A percentile compares a stretch with the other conserved stretches of the same genome.
Conservation (phyloP, 208 protist genomes). For the Acanthamoeba sp. region DNA sequence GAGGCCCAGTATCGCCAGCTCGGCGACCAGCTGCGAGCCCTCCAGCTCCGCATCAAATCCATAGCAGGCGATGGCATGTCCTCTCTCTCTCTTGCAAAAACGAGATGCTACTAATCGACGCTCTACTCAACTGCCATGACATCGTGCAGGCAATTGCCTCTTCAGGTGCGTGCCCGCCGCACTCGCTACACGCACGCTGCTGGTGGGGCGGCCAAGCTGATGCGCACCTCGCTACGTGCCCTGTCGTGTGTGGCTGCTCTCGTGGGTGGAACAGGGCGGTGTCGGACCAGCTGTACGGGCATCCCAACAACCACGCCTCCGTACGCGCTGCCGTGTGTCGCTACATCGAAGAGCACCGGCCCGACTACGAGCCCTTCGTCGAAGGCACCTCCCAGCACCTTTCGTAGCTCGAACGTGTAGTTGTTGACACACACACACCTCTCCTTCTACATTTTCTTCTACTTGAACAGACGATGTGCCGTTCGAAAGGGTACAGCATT, state of each 20-base stretch:
- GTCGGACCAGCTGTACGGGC: slow-evolving; percentile 78
- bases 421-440: too few species aligned
- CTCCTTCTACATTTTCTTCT: not conserved
- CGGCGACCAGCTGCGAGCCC: slow-evolving; percentile 62
- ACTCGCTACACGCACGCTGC: not conserved
- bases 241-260: not conserved
- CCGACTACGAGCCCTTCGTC: slow-evolving; percentile 80
- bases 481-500: slow-evolving; percentile 73
- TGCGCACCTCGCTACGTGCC: not conserved
- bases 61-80: slow-evolving; percentile 80
- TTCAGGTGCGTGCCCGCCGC: slow-evolving; percentile 68
- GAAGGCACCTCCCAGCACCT: too few species aligned
- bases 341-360: slow-evolving; percentile 74
- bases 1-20: slow-evolving; percentile 60
- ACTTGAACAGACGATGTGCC: slow-evolving; percentile 37
- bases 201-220: too few species aligned
- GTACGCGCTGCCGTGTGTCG: slow-evolving; percentile 65
- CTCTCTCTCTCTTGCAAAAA: not conserved
- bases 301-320: slow-evolving; percentile 70
- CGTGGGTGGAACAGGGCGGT: slow-evolving; percentile 58
- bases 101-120: not conserved
- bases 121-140: not conserved
- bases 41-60: slow-evolving; percentile 78
- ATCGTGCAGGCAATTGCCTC: slow-evolving; percentile 77
- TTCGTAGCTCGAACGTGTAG: too few species aligned